Percentiles rank a stretch among this genome's conserved stretches.
Conservation (phyloP, 768 basidiomycete species). For the Tubosaeta brunneosetosa region DNA sequence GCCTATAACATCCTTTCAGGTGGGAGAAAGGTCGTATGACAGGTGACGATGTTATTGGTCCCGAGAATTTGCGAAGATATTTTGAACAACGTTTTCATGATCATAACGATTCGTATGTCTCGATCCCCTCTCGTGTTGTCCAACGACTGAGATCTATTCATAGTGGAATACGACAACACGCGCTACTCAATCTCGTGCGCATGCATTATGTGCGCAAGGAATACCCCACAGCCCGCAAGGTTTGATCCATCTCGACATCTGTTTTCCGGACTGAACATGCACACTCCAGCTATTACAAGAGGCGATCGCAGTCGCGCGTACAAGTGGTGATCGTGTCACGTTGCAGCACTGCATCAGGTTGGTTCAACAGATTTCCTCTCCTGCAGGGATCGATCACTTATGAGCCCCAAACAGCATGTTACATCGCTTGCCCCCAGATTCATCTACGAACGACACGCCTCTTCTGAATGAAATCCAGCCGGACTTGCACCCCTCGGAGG, state of each 20-base stretch:
- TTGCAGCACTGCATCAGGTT: slow-evolving; percentile 77
- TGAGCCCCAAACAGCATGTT: slow-evolving; percentile 46
- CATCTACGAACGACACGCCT: slow-evolving; percentile 37
- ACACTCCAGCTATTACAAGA: slow-evolving; percentile 59
- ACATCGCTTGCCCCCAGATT: slow-evolving; percentile 59
- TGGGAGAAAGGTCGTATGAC: slow-evolving; percentile 62
- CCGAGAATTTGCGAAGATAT: slow-evolving; percentile 69
- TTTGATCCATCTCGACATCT: slow-evolving; percentile 21
- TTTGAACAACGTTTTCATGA: slow-evolving; percentile 86
- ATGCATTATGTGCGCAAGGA: slow-evolving; percentile 74
- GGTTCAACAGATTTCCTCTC: slow-evolving; percentile 22
- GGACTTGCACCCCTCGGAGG: slow-evolving; percentile 69
- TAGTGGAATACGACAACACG: slow-evolving; percentile 77
- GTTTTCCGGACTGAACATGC: not conserved
- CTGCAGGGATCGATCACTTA: slow-evolving; percentile 11
- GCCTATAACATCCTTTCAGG: slow-evolving; percentile 32
- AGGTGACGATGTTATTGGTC: slow-evolving; percentile 66
- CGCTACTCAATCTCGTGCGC: slow-evolving; percentile 69
- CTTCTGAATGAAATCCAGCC: slow-evolving; percentile 70
- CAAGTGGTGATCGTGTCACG: slow-evolving; percentile 63
- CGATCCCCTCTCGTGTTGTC: not conserved
- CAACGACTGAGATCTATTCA: not conserved
- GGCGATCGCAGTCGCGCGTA: slow-evolving; percentile 74
- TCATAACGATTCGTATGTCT: slow-evolving; percentile 69
- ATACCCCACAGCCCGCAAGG: slow-evolving; percentile 63